These are phyloP conservation scores for Corrigiola litoralis DNA, from an alignment of 179 eudicot species.

Conservation along the genomic window DNA sequence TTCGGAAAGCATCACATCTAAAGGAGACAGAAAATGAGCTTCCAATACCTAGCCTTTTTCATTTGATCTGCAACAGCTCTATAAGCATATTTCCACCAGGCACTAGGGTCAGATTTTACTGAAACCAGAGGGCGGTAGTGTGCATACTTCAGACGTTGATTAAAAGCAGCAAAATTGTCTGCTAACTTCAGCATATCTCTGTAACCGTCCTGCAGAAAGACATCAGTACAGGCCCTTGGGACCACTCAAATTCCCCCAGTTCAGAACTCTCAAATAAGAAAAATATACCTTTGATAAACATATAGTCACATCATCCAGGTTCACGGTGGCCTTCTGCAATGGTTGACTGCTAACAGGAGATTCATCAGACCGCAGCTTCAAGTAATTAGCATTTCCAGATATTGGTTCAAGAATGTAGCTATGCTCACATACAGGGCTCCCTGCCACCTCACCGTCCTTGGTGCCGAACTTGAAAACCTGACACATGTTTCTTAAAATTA, in stretches of 20 bases:
- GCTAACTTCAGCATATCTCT: slow-evolving; percentile 83
- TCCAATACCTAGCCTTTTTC: slow-evolving; percentile 77
- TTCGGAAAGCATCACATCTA: neutral
- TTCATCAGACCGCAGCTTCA: slow-evolving; percentile 53
- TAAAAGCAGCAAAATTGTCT: slow-evolving; percentile 92
- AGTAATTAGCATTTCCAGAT: slow-evolving; percentile 82
- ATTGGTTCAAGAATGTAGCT: slow-evolving; percentile 86
- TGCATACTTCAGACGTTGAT: slow-evolving; percentile 83
- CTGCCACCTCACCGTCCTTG: slow-evolving; percentile 60
- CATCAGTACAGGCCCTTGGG: slow-evolving; percentile 9
- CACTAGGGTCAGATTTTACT: slow-evolving; percentile 65
- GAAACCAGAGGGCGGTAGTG: slow-evolving; percentile 77
- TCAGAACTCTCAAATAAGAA: slow-evolving; percentile 4
- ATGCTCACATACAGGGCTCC: slow-evolving; percentile 39
- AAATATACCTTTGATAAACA: slow-evolving; percentile 77
- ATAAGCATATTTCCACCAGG: slow-evolving; percentile 95
- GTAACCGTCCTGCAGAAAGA: slow-evolving; percentile 45
- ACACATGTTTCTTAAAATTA: slow-evolving; percentile 7
- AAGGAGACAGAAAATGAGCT: slow-evolving; percentile 1
- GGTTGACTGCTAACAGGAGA: slow-evolving; percentile 54
- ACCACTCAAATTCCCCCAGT: slow-evolving; percentile 6
- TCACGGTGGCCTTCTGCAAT: slow-evolving; percentile 66
- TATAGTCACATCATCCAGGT: slow-evolving; percentile 92
- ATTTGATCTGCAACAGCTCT: slow-evolving; percentile 66
- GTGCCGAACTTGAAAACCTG: slow-evolving; percentile 90